Base-by-base conservation (phyloP, 441 rosid genomes). In the Jatropha podagrica region DNA sequence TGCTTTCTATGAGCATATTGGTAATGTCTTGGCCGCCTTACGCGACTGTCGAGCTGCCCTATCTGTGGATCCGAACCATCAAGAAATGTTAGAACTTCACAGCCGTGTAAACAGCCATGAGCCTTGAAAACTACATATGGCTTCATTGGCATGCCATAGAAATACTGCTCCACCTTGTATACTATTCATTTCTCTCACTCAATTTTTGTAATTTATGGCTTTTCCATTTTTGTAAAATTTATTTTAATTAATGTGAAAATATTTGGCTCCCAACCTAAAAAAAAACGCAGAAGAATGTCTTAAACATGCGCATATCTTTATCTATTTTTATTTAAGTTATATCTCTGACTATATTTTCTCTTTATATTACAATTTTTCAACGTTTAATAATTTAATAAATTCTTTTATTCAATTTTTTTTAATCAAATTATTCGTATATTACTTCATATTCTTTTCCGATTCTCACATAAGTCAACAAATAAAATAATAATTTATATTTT, bases 11-110 rank as follows among this genome's bases (percentile, higher is more conserved):
- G 98, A 96, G 86, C 97, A 96, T 52, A 81, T 85, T 0, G 94
- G 97, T 3, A 93, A 94, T 74, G 97, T 85, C 0, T 27, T 80
- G 52, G 90, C 85, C 13, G 99, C 95, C 1, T 83, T 91, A 14
- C 79, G 97, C 32, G 99, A 96, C 79, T 96, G 99, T 76, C 91
- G 97, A 38, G 99, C 98, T 1, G 98, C 99, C 44, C 97, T 94
- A 37, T 94, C 97, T 3, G 92, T 96, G 0, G 99, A 94, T 71
- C 98, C 98, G 23, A 86, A 87, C 70, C 96, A 96, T 77, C 97
- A 86, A 83, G 98, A 96, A 78, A 92, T 92, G 97, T 80, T 90
- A 49, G 99, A 94, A 77, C 95, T 94, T 68, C 97, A 86, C 81
- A 89, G 88, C 83, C 96, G 98, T 56, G 94, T 92, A 69, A 89